Conservation (phyloP, 345 rosid genomes). For the Eucalyptus cloeziana region DNA sequence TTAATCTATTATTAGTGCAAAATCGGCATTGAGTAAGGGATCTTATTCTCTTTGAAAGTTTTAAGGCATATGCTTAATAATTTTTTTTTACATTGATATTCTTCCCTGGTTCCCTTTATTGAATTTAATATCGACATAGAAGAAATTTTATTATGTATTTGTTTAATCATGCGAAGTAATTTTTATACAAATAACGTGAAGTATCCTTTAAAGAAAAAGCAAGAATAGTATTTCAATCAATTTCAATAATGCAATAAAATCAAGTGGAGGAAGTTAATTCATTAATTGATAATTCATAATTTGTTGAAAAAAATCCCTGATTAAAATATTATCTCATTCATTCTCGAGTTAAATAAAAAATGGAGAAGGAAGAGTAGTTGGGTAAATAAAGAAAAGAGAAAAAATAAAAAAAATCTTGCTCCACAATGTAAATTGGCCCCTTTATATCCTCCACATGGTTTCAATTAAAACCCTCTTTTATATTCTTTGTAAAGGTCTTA, state of each 20-base stretch:
- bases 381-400: background rate
- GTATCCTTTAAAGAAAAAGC: background rate
- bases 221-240: rapidly evolving
- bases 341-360: too few species aligned
- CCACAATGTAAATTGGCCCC: background rate
- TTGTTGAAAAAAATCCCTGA: background rate
- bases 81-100: too few species aligned
- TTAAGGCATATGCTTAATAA: too few species aligned
- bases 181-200: background rate
- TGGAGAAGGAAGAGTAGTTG: background rate
- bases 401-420: background rate
- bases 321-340: too few species aligned
- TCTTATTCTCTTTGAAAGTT: too few species aligned
- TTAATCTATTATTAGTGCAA: background rate
- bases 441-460: background rate
- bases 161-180: rapidly evolving
- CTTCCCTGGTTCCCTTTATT: too few species aligned
- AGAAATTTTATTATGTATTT: background rate
- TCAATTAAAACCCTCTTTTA: background rate
- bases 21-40: rapidly evolving
- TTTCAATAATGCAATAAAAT: background rate
- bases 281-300: too few species aligned
- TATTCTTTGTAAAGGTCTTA: background rate
- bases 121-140: background rate
- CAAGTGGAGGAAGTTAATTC: background rate